These are phyloP conservation scores for Mucuna pruriens DNA, from an alignment of 306 rosid genomes.

Conservation along the genomic window DNA sequence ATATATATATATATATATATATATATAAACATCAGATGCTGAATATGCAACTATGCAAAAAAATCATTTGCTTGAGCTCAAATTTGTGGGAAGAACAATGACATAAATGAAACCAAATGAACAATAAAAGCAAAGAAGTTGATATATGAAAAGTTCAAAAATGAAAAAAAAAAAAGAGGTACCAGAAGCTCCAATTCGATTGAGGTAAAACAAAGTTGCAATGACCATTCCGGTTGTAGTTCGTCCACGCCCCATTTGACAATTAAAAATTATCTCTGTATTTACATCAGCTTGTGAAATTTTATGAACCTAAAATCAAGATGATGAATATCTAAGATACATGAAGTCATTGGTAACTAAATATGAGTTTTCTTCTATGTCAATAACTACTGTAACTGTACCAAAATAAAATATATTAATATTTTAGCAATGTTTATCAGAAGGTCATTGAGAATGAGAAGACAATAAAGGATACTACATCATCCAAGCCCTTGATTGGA, in stretches of 20 bases:
- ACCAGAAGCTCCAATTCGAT: constrained; percentile 88
- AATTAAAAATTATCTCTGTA: constrained; percentile 81
- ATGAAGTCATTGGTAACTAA: constrained; percentile 22
- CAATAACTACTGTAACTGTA: constrained; percentile 11
- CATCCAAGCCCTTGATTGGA: constrained; percentile 27
- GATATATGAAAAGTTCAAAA: not conserved
- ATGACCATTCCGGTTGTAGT: constrained; percentile 97
- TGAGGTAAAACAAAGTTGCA: constrained; percentile 85
- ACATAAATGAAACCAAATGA: constrained; percentile 14
- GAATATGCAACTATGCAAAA: not conserved
- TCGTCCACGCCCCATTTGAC: constrained; percentile 99
- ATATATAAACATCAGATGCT: too few species aligned
- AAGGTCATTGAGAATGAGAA: constrained; percentile 22
- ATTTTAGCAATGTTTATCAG: constrained; percentile 6
- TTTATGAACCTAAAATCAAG: constrained; percentile 74
- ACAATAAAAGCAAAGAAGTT: constrained; percentile 29
- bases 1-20: too few species aligned
- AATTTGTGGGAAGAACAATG: constrained; percentile 9
- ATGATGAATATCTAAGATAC: constrained; percentile 39
- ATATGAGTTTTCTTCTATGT: not conserved
- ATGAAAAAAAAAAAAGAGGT: constrained; percentile 29
- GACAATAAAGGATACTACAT: not conserved
- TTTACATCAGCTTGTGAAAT: constrained; percentile 77
- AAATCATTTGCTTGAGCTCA: constrained; percentile 18
- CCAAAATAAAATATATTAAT: constrained; percentile 12